Evolutionary conservation across 495 filamentous ascomycete genomes (phyloP), one percentile per base, ranked within the genome.

Genomic region (Stereocaulon alpinum): DNA sequence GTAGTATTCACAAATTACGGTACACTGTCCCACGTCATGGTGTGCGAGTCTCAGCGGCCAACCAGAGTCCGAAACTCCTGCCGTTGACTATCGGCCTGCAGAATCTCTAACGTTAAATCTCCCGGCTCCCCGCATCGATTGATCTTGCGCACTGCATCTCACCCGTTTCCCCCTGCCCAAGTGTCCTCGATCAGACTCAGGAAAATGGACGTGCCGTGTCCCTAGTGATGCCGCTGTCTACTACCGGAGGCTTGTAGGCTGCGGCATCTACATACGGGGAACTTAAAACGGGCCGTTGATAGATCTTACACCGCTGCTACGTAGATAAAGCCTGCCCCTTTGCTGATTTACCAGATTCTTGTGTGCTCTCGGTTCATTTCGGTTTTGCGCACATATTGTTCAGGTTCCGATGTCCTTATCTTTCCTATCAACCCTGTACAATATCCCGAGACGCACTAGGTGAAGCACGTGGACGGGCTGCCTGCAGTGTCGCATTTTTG

Each of bases 191-290:
- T 4, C 30, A 30, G 27, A 50, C 43, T 24, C 42, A 57, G n/a
- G 32, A n/a, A 29, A 17, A 0, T 47, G 32, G 18, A 17, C 30
- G 34, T 30, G 56, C 43, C 37, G 22, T 14, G 49, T 29, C 37
- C 52, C 11, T 27, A 3, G 18, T 29, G 5, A 40, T 40, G 44
- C 56, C 56, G 56, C 56, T 58, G 44, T 40, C 30, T 58, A 12
- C 9, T 58, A 34, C 56, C 56, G 34, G 34, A 20, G 17, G 41
- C 41, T 24, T 2, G 17, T 32, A 30, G 14, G 47, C 29, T 48
- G 17, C 45, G 47, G 47, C 47, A 27, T 43, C 56, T 43, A 43
- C 44, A 58, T 43, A 58, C 47, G 27, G 47, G 47, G 47, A n/a
- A 4, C 9, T 15, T 32, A 15, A 30, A 17, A 27, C n/a, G 15